Evolutionary conservation across 2,329 filamentous ascomycete species (phyloP).

Genomic region (Bimuria novae-zelandiae): DNA sequence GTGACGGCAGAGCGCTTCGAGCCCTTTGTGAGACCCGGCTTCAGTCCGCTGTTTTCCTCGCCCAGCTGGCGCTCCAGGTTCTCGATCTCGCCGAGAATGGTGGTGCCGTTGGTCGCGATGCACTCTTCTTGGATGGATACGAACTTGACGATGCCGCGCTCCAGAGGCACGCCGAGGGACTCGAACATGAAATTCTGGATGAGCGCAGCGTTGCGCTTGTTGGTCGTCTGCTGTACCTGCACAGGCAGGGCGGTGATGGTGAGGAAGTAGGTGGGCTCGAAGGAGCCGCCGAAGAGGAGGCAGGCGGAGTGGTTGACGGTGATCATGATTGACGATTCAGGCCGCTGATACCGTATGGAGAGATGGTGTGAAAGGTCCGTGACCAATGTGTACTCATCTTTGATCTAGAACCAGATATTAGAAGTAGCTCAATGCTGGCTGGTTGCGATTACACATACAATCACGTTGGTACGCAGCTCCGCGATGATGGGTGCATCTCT

Average conservation of each 20-base stretch:
- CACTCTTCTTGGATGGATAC: slow-evolving; percentile 71
- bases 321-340: slow-evolving; percentile 74
- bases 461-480: slow-evolving; percentile 56
- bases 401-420: slow-evolving; percentile 59
- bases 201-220: slow-evolving; percentile 79
- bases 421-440: slow-evolving; percentile 18
- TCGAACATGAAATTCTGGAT: slow-evolving; percentile 77
- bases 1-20: slow-evolving; percentile 38
- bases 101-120: slow-evolving; percentile 71
- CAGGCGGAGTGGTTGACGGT: slow-evolving; percentile 76
- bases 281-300: slow-evolving; percentile 74
- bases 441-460: slow-evolving; percentile 45
- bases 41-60: slow-evolving; percentile 50
- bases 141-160: slow-evolving; percentile 76
- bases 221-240: slow-evolving; percentile 72
- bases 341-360: slow-evolving; percentile 74
- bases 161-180: slow-evolving; percentile 66
- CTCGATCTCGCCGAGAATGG: slow-evolving; percentile 69
- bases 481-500: slow-evolving; percentile 55
- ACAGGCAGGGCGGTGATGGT: slow-evolving; percentile 72
- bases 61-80: slow-evolving; percentile 56
- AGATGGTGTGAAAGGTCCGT: slow-evolving; percentile 74
- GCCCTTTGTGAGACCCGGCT: slow-evolving; percentile 46
- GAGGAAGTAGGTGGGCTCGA: slow-evolving; percentile 79
- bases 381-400: slow-evolving; percentile 75